Evolutionary conservation across 2,329 filamentous ascomycete species (phyloP).

Genomic region (Claviceps arundinis): DNA sequence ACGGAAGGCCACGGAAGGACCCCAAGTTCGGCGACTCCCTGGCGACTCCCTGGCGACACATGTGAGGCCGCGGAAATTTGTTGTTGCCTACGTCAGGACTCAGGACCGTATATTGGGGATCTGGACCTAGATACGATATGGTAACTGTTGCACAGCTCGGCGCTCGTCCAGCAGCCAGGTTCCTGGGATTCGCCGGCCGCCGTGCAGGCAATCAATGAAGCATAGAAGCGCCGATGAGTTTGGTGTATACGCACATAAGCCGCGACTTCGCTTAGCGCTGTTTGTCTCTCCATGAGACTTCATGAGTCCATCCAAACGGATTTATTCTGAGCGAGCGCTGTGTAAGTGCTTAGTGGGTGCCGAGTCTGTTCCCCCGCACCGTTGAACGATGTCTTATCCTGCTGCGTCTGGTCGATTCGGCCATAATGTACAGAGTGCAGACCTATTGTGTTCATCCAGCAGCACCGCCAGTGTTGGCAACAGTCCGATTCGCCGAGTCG

Average conservation of each 20-base stretch:
- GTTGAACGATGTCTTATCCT: constrained; percentile 1
- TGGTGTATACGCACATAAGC: not conserved
- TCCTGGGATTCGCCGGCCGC: constrained; percentile 2
- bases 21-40: not conserved
- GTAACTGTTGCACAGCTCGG: constrained; percentile 1
- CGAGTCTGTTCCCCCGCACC: constrained; percentile 1
- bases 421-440: not conserved
- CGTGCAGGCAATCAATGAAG: not conserved
- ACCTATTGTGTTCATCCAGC: not conserved
- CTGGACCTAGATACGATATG: too few relatives aligned
- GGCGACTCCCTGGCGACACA: not conserved
- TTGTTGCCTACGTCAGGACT: not conserved
- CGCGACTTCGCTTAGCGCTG: not conserved
- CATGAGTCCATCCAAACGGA: too few relatives aligned
- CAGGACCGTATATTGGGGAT: too few relatives aligned
- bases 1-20: too few relatives aligned
- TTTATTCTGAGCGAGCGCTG: not conserved
- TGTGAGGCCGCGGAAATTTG: not conserved
- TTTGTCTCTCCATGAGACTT: not conserved
- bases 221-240: not conserved
- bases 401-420: not conserved
- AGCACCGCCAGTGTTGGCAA: not conserved
- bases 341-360: not conserved
- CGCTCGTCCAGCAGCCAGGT: constrained; percentile 4
- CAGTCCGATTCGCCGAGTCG: not conserved